Conservation (phyloP, 192 early-diverging fungal genomes). For the Coemansia sp. region DNA sequence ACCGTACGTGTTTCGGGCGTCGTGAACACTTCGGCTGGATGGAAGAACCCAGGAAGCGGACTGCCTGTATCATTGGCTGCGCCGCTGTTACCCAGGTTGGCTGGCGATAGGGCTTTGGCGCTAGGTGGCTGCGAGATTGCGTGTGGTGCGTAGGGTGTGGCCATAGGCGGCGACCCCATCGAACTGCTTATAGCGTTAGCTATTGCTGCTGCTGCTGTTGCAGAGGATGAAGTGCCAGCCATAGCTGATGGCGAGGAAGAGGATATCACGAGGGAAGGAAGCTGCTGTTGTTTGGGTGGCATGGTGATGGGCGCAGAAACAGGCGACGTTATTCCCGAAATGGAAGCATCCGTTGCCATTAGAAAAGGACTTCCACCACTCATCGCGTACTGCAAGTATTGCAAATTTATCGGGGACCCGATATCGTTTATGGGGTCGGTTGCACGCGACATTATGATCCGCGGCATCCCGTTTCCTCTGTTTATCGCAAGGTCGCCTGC, state of each 20-base stretch:
- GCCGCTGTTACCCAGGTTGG: not conserved
- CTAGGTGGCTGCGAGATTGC: constrained; percentile 6
- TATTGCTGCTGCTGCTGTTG: not conserved
- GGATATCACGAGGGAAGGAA: constrained; percentile 23
- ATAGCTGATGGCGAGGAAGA: constrained; percentile 15
- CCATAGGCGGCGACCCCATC: constrained; percentile 5
- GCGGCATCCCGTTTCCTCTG: constrained; percentile 2
- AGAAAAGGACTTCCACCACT: constrained; percentile 36
- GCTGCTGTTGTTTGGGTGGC: constrained; percentile 13
- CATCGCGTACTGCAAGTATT: constrained; percentile 45
- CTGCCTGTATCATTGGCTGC: constrained; percentile 8
- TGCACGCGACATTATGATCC: constrained; percentile 21
- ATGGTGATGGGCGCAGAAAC: constrained; percentile 20
- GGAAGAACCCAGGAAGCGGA: constrained; percentile 32
- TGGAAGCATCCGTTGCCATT: constrained; percentile 5
- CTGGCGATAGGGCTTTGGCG: not conserved
- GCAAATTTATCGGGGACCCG: constrained; percentile 40
- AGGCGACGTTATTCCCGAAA: constrained; percentile 27
- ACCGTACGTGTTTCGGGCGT: constrained; percentile 41
- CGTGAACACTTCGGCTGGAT: constrained; percentile 44
- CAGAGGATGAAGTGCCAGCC: constrained; percentile 7
- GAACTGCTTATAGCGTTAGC: not conserved
- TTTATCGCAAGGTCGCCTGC: not conserved
- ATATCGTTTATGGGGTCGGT: constrained; percentile 50
- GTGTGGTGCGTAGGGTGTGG: not conserved